Percentiles rank a stretch among this genome's conserved stretches.
Evolutionary conservation across 208 protist genomes (phyloP).

Genomic region (Trypanosoma mega): DNA sequence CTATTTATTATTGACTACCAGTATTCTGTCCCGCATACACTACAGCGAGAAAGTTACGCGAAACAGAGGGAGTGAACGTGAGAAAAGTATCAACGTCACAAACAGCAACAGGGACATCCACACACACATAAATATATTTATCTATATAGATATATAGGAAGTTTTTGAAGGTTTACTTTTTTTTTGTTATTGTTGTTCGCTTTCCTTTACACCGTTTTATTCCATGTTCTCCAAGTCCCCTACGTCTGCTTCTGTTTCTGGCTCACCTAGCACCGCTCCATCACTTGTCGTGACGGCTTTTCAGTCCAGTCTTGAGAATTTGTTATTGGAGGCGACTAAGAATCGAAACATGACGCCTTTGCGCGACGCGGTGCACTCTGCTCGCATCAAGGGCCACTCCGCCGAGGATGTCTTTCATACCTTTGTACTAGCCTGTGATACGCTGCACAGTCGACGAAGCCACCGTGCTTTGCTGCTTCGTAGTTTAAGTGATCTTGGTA

Average conservation of each 20-base stretch:
- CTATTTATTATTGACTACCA: too few relatives aligned
- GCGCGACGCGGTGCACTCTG: slow-evolving; percentile 50
- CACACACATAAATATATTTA: too few relatives aligned
- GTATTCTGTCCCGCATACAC: too few relatives aligned
- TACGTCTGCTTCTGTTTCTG: neutral
- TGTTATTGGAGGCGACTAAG: slow-evolving; percentile 52
- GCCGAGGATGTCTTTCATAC: slow-evolving; percentile 52
- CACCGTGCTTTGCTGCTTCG: slow-evolving; percentile 47
- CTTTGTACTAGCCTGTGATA: slow-evolving; percentile 53
- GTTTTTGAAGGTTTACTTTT: too few relatives aligned
- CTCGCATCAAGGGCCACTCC: slow-evolving; percentile 42
- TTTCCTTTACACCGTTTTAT: too few relatives aligned
- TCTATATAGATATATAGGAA: too few relatives aligned
- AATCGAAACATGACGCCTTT: slow-evolving; percentile 41
- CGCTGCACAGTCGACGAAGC: slow-evolving; percentile 24
- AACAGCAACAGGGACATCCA: too few relatives aligned
- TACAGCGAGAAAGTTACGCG: too few relatives aligned
- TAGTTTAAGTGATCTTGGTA: slow-evolving; percentile 63
- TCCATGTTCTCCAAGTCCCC: too few relatives aligned
- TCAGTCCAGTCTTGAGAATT: slow-evolving; percentile 44
- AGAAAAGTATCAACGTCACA: too few relatives aligned
- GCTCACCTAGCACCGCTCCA: neutral
- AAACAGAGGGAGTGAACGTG: too few relatives aligned
- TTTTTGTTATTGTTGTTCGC: too few relatives aligned
- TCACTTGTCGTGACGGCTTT: slow-evolving; percentile 33